phyloP scores from a whole-genome alignment of 2,329 filamentous ascomycete species.

The Elsinoe arachidis region DNA sequence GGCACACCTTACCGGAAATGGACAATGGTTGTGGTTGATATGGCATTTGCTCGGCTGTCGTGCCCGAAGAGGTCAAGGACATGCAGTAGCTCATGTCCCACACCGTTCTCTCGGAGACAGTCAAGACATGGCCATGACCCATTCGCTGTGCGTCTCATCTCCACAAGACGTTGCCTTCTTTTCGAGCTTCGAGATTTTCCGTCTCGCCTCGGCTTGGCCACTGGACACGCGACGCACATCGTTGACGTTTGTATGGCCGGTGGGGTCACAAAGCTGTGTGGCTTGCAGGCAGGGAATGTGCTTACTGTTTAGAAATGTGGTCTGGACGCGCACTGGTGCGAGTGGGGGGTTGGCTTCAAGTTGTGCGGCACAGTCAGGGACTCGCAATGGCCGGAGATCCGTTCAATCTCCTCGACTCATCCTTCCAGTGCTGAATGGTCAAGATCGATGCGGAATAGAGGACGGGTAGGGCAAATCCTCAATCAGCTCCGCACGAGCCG shows the following conservation, averaged over 20 bases:
- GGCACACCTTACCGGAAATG: background rate
- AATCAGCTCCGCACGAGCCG: slow-evolving; percentile 3
- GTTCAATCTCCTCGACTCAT: slow-evolving; percentile 2
- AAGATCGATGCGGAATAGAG: background rate
- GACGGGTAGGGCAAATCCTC: slow-evolving; percentile 7
- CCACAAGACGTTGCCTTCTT: slow-evolving; percentile 10
- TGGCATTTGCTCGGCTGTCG: background rate
- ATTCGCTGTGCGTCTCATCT: slow-evolving; percentile 1
- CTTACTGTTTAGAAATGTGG: background rate
- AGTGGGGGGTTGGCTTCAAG: background rate
- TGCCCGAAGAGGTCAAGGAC: background rate
- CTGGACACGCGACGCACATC: background rate
- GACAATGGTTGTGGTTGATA: background rate
- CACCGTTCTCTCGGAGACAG: slow-evolving; percentile 6
- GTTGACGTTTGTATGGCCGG: background rate
- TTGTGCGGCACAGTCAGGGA: background rate
- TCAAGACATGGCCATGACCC: background rate
- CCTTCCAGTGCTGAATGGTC: background rate
- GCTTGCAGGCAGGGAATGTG: background rate
- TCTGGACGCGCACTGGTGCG: background rate
- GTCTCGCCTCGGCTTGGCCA: background rate
- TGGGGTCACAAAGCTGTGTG: background rate
- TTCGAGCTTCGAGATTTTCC: slow-evolving; percentile 3
- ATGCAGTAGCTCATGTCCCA: slow-evolving; percentile 4
- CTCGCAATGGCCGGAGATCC: background rate